Percentiles rank a stretch among this genome's conserved stretches.
Conservation (phyloP, 169 alveolate species). For the Plasmodium knowlesi region DNA sequence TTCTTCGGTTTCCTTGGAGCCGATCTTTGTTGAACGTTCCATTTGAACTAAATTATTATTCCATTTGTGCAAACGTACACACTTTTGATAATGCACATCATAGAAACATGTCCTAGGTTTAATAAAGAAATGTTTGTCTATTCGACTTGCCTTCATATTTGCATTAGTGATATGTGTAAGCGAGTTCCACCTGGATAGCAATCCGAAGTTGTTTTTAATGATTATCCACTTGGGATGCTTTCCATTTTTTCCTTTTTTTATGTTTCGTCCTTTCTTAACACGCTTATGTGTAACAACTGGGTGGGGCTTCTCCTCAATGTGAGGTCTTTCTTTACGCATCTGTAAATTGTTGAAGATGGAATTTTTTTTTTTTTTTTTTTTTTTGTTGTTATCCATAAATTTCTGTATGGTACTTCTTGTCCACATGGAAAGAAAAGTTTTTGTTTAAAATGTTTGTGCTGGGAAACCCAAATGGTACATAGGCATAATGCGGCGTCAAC, state of each 20-base stretch:
- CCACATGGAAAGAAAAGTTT: not conserved
- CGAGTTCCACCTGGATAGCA: not conserved
- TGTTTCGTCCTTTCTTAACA: not conserved
- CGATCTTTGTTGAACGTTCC: not conserved
- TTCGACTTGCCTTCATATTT: not conserved
- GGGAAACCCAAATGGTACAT: not conserved
- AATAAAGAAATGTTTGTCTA: not conserved
- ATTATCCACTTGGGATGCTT: not conserved
- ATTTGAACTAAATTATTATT: not conserved
- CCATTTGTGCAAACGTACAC: not conserved
- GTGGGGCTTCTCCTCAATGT: not conserved
- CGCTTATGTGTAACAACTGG: not conserved
- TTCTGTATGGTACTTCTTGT: not conserved
- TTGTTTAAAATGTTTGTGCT: not conserved
- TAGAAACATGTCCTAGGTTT: not conserved
- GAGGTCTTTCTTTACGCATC: not conserved
- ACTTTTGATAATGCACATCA: not conserved
- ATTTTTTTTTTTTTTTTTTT: not conserved
- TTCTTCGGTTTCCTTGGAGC: not conserved
- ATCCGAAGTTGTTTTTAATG: not conserved
- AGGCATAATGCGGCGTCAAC: not conserved
- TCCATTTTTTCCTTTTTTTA: not conserved
- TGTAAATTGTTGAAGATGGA: not conserved
- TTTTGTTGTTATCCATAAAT: not conserved
- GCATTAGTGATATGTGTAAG: not conserved